Conservation (phyloP, 2,329 filamentous ascomycete genomes). For the Trichoderma guizhouense region DNA sequence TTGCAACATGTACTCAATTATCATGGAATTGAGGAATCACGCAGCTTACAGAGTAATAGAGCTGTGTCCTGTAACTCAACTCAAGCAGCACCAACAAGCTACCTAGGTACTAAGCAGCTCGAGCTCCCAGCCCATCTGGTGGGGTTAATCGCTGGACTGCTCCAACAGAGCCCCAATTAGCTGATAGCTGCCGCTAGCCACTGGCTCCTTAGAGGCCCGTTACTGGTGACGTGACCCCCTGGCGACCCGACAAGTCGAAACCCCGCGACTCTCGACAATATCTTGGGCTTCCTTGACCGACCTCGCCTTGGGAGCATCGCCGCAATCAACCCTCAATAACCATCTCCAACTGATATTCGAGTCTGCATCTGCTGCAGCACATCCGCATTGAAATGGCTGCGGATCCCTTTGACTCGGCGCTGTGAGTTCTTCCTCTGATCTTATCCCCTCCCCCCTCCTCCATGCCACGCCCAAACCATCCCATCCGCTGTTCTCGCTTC, state of each 20-base stretch:
- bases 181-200: not conserved
- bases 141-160: not conserved
- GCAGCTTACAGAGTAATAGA: not conserved
- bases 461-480: not conserved
- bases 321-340: not conserved
- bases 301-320: not conserved
- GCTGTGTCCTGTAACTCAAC: too few species aligned
- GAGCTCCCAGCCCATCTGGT: not conserved
- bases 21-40: not conserved
- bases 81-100: not conserved
- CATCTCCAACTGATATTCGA: not conserved
- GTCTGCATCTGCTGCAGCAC: not conserved
- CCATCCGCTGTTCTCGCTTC: not conserved
- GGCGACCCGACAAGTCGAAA: conserved; percentile 7
- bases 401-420: conserved; percentile 72
- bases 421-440: conserved; percentile 51
- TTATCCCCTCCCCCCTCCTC: not conserved
- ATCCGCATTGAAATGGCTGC: conserved; percentile 33
- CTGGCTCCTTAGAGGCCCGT: conserved; percentile 1
- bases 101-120: not conserved
- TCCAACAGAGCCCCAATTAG: not conserved
- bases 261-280: conserved; percentile 1
- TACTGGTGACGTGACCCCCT: conserved; percentile 15
- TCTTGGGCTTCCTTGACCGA: conserved; percentile 5
- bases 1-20: not conserved